Evolutionary conservation across 202 grass and related monocot species (phyloP).

Genomic region (Cymbopogon flexuosus): DNA sequence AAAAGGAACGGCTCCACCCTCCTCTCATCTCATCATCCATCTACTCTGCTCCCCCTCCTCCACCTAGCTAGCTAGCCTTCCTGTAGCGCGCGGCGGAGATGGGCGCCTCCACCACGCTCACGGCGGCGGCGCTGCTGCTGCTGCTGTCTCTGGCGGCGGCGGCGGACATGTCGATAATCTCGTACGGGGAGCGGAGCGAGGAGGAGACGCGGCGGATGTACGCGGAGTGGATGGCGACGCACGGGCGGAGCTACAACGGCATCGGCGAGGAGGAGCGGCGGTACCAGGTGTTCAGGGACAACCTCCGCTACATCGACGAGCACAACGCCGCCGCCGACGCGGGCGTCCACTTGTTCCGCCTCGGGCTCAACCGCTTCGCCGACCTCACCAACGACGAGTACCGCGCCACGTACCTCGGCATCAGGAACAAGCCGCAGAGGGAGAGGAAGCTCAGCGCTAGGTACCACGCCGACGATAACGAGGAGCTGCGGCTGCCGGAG

Average conservation of each 20-base stretch:
- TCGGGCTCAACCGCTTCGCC: constrained; percentile 81
- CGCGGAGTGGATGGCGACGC: constrained; percentile 51
- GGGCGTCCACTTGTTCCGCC: constrained; percentile 64
- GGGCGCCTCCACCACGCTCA: not conserved
- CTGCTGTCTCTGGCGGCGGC: not conserved
- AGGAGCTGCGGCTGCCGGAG: constrained; percentile 56
- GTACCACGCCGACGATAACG: constrained; percentile 47
- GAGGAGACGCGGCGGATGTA: constrained; percentile 62
- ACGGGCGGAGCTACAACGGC: constrained; percentile 50
- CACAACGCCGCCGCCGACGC: constrained; percentile 78
- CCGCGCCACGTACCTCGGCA: constrained; percentile 57
- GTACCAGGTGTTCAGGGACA: constrained; percentile 70
- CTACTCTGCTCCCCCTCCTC: not conserved
- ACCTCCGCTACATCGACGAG: constrained; percentile 64
- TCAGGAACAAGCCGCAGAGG: constrained; percentile 25
- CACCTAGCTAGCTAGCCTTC: not conserved
- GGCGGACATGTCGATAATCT: constrained; percentile 72
- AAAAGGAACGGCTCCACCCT: not conserved
- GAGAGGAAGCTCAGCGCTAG: constrained; percentile 33
- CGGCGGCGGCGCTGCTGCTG: constrained; percentile 14
- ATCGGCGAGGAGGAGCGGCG: constrained; percentile 51
- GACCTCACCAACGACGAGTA: constrained; percentile 92
- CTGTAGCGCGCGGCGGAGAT: not conserved
- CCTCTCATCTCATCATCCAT: not conserved
- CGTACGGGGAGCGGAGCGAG: constrained; percentile 73